These are phyloP conservation scores for Codiaeum variegatum DNA, from an alignment of 441 rosid species.

Conservation along the genomic window DNA sequence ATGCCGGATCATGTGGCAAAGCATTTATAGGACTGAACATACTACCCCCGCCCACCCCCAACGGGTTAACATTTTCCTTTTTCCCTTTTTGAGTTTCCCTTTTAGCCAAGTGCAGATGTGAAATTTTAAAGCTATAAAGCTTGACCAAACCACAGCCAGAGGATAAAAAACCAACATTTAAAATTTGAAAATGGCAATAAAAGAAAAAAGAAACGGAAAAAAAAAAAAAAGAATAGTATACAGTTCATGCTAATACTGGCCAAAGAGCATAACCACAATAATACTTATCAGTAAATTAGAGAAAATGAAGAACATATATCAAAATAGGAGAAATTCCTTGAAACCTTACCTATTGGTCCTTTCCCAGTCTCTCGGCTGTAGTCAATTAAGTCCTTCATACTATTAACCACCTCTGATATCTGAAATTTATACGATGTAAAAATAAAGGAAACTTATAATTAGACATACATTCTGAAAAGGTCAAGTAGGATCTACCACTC, in stretches of 20 bases:
- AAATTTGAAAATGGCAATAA: background rate
- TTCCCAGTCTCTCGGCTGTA: constrained; percentile 73
- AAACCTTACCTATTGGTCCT: constrained; percentile 84
- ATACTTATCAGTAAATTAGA: background rate
- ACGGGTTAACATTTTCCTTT: too few species aligned
- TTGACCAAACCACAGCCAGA: background rate
- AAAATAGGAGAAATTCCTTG: background rate
- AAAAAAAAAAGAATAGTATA: background rate
- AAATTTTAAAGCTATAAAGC: background rate
- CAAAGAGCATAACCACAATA: background rate
- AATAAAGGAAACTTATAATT: background rate
- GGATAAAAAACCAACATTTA: background rate
- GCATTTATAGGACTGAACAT: too few species aligned
- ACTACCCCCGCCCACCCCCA: too few species aligned
- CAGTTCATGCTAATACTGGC: background rate
- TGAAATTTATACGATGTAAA: constrained; percentile 27
- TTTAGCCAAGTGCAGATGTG: background rate
- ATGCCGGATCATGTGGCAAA: too few species aligned
- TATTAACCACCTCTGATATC: constrained; percentile 93
- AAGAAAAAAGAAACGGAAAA: background rate
- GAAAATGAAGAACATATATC: background rate
- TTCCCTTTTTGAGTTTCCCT: background rate
- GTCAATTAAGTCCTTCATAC: constrained; percentile 96
- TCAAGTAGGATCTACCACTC: background rate
- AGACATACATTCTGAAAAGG: background rate